Conservation (phyloP, 768 basidiomycete genomes). For the Bullera alba region DNA sequence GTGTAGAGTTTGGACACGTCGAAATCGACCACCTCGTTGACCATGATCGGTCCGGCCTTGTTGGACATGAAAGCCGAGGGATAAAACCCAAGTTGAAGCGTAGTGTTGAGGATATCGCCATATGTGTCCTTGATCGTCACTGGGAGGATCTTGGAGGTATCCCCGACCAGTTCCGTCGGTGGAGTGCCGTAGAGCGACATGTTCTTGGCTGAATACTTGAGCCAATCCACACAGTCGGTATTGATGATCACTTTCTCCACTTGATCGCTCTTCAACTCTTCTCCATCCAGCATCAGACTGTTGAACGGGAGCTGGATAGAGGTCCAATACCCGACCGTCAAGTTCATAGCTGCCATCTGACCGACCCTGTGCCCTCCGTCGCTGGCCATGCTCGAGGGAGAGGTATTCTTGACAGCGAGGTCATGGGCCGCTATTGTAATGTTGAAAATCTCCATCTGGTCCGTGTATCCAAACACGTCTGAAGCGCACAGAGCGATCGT, state of each 20-base stretch:
- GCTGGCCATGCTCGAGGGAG: constrained; percentile 1
- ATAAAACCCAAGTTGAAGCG: constrained; percentile 61
- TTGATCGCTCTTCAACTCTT: neutral
- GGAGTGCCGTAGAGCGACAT: neutral
- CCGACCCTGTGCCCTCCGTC: constrained; percentile 32
- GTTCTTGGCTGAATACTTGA: neutral
- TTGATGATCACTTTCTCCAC: neutral
- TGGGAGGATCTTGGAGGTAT: constrained; percentile 50
- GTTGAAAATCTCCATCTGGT: constrained; percentile 56
- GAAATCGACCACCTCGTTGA: constrained; percentile 48
- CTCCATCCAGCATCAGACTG: neutral
- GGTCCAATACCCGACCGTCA: constrained; percentile 57
- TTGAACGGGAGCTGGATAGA: constrained; percentile 42
- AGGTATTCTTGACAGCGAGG: constrained; percentile 43
- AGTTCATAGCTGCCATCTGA: constrained; percentile 59
- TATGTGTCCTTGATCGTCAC: constrained; percentile 53
- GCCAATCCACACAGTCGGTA: neutral
- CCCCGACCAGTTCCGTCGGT: constrained; percentile 6
- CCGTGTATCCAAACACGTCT: constrained; percentile 66
- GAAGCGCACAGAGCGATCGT: constrained; percentile 61
- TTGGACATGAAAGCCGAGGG: constrained; percentile 62
- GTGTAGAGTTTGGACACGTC: too few species aligned
- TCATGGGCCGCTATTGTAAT: constrained; percentile 64
- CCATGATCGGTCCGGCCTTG: constrained; percentile 54
- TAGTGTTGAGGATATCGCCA: constrained; percentile 57